These are phyloP conservation scores for Pseudognaphalium luteoalbum DNA, from an alignment of 129 eudicot species.

Conservation along the genomic window DNA sequence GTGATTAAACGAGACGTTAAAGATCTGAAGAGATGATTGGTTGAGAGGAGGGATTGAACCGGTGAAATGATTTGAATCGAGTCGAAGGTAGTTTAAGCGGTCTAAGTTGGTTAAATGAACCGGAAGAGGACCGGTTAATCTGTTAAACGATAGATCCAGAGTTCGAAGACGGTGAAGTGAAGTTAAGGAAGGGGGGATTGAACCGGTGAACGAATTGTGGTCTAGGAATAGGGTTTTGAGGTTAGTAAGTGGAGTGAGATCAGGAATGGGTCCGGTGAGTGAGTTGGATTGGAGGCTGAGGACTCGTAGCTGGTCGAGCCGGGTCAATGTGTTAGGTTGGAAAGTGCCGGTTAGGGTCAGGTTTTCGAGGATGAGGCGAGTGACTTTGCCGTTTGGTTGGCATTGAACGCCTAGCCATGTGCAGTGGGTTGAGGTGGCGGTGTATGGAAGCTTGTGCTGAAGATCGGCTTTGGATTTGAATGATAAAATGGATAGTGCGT, in stretches of 20 bases:
- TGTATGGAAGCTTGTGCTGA: constrained; percentile 42
- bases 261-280: constrained; percentile 80
- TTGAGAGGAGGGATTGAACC: constrained; percentile 79
- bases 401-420: constrained; percentile 78
- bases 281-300: constrained; percentile 73
- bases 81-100: constrained; percentile 56
- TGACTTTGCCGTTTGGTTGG: constrained; percentile 36
- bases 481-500: constrained; percentile 50
- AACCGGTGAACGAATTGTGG: constrained; percentile 59
- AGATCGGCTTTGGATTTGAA: constrained; percentile 82
- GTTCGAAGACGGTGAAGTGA: constrained; percentile 71
- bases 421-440: constrained; percentile 49
- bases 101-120: constrained; percentile 32
- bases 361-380: constrained; percentile 50
- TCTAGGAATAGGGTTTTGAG: constrained; percentile 69
- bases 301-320: constrained; percentile 74
- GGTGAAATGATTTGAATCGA: constrained; percentile 62
- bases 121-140: constrained; percentile 58
- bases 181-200: constrained; percentile 57
- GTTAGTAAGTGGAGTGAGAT: constrained; percentile 56
- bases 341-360: constrained; percentile 55
- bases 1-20: constrained; percentile 66
- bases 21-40: constrained; percentile 52
- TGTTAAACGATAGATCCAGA: constrained; percentile 71
- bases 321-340: constrained; percentile 50